Percentiles rank a stretch among this genome's conserved stretches.
Evolutionary conservation across 129 eudicot species (phyloP).

Genomic region (Cynara cardunculus): DNA sequence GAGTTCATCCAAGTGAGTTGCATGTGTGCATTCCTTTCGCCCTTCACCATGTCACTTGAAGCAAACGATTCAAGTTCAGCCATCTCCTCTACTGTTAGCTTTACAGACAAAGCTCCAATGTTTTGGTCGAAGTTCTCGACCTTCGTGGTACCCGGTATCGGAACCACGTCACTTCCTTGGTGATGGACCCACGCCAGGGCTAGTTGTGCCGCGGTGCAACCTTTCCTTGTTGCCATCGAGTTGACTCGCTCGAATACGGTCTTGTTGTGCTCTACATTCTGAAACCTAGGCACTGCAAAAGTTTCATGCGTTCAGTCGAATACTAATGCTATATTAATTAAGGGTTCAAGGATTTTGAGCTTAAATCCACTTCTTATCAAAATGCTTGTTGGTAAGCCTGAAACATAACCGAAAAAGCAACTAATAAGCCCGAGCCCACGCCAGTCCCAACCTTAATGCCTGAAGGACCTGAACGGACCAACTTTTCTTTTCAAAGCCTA

Average conservation of each 20-base stretch:
- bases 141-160: constrained; percentile 68
- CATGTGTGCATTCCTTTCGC: constrained; percentile 33
- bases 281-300: constrained; percentile 43
- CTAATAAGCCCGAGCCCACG: no score
- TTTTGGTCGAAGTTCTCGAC: constrained; percentile 46
- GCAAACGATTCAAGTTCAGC: constrained; percentile 40
- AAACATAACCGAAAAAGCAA: no score
- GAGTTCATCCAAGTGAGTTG: constrained; percentile 37
- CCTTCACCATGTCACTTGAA: constrained; percentile 37
- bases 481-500: no score
- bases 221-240: constrained; percentile 36
- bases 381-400: no score
- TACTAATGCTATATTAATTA: no score
- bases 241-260: constrained; percentile 22
- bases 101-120: constrained; percentile 47
- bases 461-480: no score
- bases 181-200: constrained; percentile 69
- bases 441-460: no score
- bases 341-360: no score
- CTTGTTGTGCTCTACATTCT: constrained; percentile 40
- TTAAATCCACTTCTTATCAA: no score
- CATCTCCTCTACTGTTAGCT: constrained; percentile 48
- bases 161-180: constrained; percentile 60
- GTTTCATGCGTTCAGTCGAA: background rate
- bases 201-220: constrained; percentile 45